Evolutionary conservation across 257 asterid genomes (phyloP), one percentile per base, ranked within the genome.

Genomic region (Forsythia viridissima): DNA sequence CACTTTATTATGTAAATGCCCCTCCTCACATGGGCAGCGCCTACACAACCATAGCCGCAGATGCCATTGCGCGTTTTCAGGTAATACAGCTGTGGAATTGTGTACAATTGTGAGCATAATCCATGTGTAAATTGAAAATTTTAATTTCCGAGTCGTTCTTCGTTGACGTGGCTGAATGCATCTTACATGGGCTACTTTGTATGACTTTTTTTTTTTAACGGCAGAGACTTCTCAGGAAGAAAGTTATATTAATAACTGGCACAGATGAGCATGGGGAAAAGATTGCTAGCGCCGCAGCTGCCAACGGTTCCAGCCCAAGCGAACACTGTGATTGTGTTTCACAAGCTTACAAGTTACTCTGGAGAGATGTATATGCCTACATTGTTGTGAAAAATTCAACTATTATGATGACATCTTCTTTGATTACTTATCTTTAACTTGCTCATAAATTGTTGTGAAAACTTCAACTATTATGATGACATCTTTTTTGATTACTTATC

Each of bases 1-100:
- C 98, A 42, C 97, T 93, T 82, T 95, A 95, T 83, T 95, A 95
- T 84, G 99, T 95, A 6, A 95, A 93, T 88, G 97, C 99, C 84
- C 97, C 98, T 46, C 99, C 99, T 59, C 97, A 93, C 71, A 92
- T 95, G 97, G 99, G 99, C 74, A 95, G 99, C 83, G 98, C 99
- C 71, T 95, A 95, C 77, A 92, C 99, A 69, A 92, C 98, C 83
- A 92, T 95, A 71, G 98, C 98, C 39, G 99, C 99, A 42, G 99
- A 93, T 71, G 89, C 97, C 57, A 87, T 93, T 39, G 97, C 99
- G 65, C 98, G 98, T 77, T 95, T 92, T 84, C 99, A 95, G 97
- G 99, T 95, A 72, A 59, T 9, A 40, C 44, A 39, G 34, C 21
- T 65, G 21, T 8, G 44, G 52, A 3, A 52, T 52, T n/a, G 15